Evolutionary conservation across 1,284 basidiomycete genomes (phyloP), one percentile per base, ranked within the genome.

Genomic region (Ganoderma lucidum): DNA sequence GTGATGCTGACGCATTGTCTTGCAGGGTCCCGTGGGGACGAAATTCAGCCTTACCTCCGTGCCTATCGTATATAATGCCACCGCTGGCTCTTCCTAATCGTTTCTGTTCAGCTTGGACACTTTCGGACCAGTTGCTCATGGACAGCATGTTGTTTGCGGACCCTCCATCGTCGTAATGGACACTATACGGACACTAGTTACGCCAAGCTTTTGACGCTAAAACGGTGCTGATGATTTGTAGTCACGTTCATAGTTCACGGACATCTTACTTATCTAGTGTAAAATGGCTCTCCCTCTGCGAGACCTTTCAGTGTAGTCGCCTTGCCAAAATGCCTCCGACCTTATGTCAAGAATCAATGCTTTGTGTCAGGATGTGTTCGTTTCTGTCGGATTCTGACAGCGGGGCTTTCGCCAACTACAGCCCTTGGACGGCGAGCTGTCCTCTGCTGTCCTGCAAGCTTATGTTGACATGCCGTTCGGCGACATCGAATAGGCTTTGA

Each of bases 21-120:
- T 65, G 30, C 66, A 81, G 80, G 76, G 76, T 10, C 68, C 77
- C 12, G 64, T 80, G 23, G 79, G 80, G 2, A 70, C 71, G 64
- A 76, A 75, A 30, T 65, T 81, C 67, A 76, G 75, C 55, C 58
- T 80, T 32, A 69, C 79, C 1, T 60, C 67, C 65, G 77, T 75
- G 51, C 70, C 69, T 15, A 69, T 81, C 67, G 68, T 81, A 39
- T 81, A 81, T 67, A 81, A 81, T 64, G 77, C 72, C 41, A 79
- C 78, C 2, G 51, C 78, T 3, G 55, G 64, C n/a, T 41, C 69
- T 32, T 66, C 48, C 23, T 65, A 42, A 53, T 60, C 35, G 56
- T 35, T n/a, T 53, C 53, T 30, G 53, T 30, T 55, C 30, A 14
- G 14, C 3, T 15, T 19, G 56, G 64, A 69, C 70, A 41, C 8